Evolutionary conservation across 495 filamentous ascomycete genomes (phyloP).

Genomic region (Penicillium paxilli): DNA sequence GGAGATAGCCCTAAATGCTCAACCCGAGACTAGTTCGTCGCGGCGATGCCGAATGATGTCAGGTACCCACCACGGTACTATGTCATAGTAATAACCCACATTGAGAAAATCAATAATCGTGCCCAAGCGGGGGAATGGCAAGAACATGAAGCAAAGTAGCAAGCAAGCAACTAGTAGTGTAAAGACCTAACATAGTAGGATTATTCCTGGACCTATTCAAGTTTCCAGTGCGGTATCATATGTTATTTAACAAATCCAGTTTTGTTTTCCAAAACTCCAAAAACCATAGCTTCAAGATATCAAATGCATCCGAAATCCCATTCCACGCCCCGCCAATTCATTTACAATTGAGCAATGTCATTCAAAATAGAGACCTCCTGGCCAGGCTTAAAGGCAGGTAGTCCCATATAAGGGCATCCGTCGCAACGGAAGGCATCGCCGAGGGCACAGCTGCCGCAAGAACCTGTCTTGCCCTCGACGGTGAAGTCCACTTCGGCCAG

Average conservation of each 20-base stretch:
- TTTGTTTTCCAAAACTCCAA: not conserved
- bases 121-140: not conserved
- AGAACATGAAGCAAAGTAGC: not conserved
- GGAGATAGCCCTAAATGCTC: too few relatives aligned
- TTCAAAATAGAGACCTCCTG: constrained; percentile 88
- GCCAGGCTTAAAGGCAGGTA: constrained; percentile 94
- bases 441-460: constrained; percentile 88
- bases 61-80: too few relatives aligned
- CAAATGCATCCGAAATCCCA: not conserved
- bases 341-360: constrained; percentile 79
- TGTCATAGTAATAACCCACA: not conserved
- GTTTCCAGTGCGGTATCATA: constrained; percentile 15
- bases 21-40: too few relatives aligned
- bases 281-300: not conserved
- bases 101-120: not conserved
- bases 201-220: constrained; percentile 7
- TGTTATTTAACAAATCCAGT: constrained; percentile 5
- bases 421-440: constrained; percentile 67
- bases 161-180: not conserved
- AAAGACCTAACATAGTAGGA: constrained; percentile 1
- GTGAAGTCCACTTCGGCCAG: constrained; percentile 89
- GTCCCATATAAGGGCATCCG: constrained; percentile 88
- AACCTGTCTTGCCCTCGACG: constrained; percentile 86
- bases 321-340: not conserved
- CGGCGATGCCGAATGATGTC: constrained; percentile 5